Base-by-base conservation (phyloP, 257 asterid genomes). In the Gynochthodes officinalis region DNA sequence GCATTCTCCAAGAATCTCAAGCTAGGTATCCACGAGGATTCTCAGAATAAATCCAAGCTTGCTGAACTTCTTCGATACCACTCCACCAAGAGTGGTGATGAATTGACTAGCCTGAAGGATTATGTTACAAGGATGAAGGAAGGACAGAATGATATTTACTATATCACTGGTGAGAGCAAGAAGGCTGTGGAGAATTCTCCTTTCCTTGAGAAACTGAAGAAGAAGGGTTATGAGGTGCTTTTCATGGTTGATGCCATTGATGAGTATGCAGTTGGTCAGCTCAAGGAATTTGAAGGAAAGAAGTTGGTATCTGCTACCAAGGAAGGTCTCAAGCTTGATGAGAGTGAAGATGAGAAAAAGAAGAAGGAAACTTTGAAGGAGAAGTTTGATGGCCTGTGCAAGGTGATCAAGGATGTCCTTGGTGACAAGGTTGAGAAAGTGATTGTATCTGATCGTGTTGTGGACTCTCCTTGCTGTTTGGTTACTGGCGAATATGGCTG, bases 171-270 rank as follows among this genome's bases (percentile, higher is more conserved):
- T 69, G 89, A 86, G 77, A 84, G 86, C 79, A 86, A 82, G 84
- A 86, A 84, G 76, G 87, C 90, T 3, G 90, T 86, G 43, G 90
- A 86, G 84, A 86, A 86, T 78, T 84, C 87, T 7, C 90, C 90
- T 27, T 86, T 86, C 86, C 89, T 86, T 19, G 90, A 86, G 82
- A 82, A 77, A 66, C 68, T 86, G 65, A 86, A 86, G 84, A 86
- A 86, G 82, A 84, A 84, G 76, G 90, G 89, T 0, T 78, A 78
- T 66, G 90, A 86, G 71, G 90, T 86, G 16, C 74, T 86, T 25
- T 83, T 67, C 82, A 86, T 86, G 90, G 88, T 83, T 32, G 90
- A 86, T 19, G 90, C 90, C 11, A 86, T 86, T 65, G 90, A 86
- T 78, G 90, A 86, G 80, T 86, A 86, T 19, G 79, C 86, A 0